Conservation (phyloP, 805 yeast genomes). For the Nematodospora valgi region DNA sequence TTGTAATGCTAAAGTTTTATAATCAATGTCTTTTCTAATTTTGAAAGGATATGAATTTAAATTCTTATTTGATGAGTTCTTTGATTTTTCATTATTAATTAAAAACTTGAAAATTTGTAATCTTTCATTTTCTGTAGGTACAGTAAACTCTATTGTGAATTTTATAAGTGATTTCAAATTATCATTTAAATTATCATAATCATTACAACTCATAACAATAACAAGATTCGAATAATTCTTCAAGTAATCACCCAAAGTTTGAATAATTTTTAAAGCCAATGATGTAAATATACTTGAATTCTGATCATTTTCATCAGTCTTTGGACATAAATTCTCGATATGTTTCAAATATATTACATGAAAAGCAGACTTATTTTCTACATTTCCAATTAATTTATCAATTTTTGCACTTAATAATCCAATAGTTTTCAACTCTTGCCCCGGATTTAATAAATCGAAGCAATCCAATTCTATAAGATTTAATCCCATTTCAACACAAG, state of each 20-base stretch:
- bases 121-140: conserved; percentile 80
- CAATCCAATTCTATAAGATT: conserved; percentile 70
- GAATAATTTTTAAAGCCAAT: conserved; percentile 52
- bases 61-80: background rate
- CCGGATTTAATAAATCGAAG: conserved; percentile 59
- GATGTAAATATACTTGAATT: conserved; percentile 38
- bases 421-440: conserved; percentile 73
- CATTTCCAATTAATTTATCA: conserved; percentile 53
- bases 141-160: conserved; percentile 72
- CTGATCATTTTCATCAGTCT: conserved; percentile 57
- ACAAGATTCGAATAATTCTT: conserved; percentile 42
- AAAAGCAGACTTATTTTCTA: conserved; percentile 14
- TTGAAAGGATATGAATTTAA: conserved; percentile 14
- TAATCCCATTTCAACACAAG: conserved; percentile 58
- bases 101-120: conserved; percentile 55
- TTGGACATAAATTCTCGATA: conserved; percentile 69
- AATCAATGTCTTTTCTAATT: conserved; percentile 46
- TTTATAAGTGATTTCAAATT: conserved; percentile 63
- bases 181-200: conserved; percentile 65
- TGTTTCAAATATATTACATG: conserved; percentile 63
- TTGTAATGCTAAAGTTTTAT: conserved; percentile 64
- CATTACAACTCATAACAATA: conserved; percentile 63
- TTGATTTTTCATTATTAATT: conserved; percentile 19
- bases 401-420: conserved; percentile 75
- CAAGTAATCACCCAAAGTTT: conserved; percentile 54